phyloP scores from a whole-genome alignment of 2,329 filamentous ascomycete genomes.

The Fusarium sp. region DNA sequence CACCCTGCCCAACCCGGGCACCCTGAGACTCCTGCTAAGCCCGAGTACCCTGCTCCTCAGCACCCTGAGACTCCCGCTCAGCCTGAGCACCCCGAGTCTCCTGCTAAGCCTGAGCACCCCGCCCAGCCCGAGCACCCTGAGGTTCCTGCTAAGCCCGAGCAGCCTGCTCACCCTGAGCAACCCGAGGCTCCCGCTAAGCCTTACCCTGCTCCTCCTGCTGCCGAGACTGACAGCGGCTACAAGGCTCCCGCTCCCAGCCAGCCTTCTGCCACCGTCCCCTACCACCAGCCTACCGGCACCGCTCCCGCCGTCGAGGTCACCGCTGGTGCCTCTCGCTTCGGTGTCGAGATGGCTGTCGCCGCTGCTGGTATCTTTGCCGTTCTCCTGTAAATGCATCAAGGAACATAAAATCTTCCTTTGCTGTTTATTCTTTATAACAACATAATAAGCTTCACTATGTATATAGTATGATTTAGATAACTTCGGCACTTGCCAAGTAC shows the following conservation, averaged over 20 bases:
- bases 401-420: conserved; percentile 35
- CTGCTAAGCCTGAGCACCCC: neutral
- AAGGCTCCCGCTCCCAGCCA: conserved; percentile 31
- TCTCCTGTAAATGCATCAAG: conserved; percentile 50
- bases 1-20: conserved; percentile 17
- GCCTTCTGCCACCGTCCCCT: conserved; percentile 40
- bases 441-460: conserved; percentile 48
- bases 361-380: conserved; percentile 51
- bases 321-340: conserved; percentile 51
- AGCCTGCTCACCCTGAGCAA: too few relatives aligned
- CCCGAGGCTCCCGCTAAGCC: conserved; percentile 11
- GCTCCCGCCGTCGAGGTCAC: conserved; percentile 43
- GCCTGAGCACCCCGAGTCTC: conserved; percentile 13
- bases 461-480: conserved; percentile 48
- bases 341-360: conserved; percentile 47
- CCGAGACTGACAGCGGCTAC: conserved; percentile 20
- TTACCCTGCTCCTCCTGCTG: conserved; percentile 21
- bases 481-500: conserved; percentile 36
- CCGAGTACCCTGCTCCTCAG: conserved; percentile 10
- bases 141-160: conserved; percentile 16
- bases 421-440: conserved; percentile 41
- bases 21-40: conserved; percentile 15
- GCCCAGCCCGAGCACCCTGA: conserved; percentile 25
- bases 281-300: conserved; percentile 34
- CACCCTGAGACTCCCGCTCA: conserved; percentile 20